Evolutionary conservation across 805 yeast genomes (phyloP), one percentile per base, ranked within the genome.

Genomic region (Teunomyces barrocoloradensis): DNA sequence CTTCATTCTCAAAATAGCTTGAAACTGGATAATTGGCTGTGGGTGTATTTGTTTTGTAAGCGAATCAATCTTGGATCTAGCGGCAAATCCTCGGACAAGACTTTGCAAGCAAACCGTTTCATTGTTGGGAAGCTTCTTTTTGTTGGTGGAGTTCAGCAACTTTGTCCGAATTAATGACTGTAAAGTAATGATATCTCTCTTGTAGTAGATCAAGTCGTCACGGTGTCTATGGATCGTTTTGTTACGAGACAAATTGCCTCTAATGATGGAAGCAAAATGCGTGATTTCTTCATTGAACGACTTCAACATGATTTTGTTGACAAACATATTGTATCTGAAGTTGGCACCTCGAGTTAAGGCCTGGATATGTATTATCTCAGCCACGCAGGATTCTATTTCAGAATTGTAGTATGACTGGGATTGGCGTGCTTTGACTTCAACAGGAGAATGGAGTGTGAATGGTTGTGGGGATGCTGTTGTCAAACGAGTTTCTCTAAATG

Each of bases 341-440:
- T 81, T 71, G 0, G 87, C 82, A 15, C 94, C 96, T 53, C 89
- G 72, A 13, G 87, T 77, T 20, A 82, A 65, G 0, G 94, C 80
- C 61, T 90, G 96, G 13, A 90, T 67, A 21, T 20, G 40, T 9
- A 37, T 13, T 12, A 37, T 23, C 11, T 37, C 27, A 6, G 29
- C 17, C 25, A 21, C 40, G 10, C 40, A 37, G 10, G n/a, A 10
- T 23, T 37, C 40, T 21, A 37, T 13, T 23, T 37, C 40, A n/a
- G 40, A 20, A 27, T 29, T 37, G 13, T 37, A 37, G 23, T 21
- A 37, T 23, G 40, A 37, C 12, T 23, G 21, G 15, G 18, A 37
- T 23, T 37, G 30, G 35, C 17, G 28, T 9, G 38, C 33, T 11
- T 13, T 30, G 13, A 30, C 11, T 13, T 30, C 44, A 13, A 42